Percentiles rank a stretch among this genome's conserved stretches.
phyloP scores from a whole-genome alignment of 768 basidiomycete genomes.

The Antrodiella citrinella region DNA sequence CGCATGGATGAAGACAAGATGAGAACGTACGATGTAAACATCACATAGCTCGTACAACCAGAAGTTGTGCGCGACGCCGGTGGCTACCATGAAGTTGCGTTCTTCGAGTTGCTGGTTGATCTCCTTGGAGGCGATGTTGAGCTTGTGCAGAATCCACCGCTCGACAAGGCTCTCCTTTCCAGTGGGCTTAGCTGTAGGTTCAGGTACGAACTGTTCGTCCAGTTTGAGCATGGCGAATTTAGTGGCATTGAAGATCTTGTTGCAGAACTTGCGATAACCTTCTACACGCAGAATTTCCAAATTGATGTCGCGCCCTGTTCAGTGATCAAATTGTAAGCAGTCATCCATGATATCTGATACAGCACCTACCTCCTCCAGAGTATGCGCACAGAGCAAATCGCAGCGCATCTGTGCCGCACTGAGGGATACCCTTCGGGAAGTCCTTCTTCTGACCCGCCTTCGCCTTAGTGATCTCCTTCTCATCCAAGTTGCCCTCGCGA shows the following conservation, averaged over 20 bases:
- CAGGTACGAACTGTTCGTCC: constrained; percentile 75
- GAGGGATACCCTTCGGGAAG: constrained; percentile 97
- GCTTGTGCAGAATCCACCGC: constrained; percentile 91
- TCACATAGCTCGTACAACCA: constrained; percentile 99
- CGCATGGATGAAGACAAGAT: constrained; percentile 3
- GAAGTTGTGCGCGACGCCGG: constrained; percentile 80
- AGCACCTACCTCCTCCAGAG: constrained; percentile 67
- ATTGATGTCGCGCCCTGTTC: constrained; percentile 93
- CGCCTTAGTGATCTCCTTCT: constrained; percentile 87
- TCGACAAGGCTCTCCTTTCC: constrained; percentile 90
- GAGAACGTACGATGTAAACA: constrained; percentile 82
- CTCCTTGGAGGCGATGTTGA: constrained; percentile 72
- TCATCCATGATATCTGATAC: neutral
- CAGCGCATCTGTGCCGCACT: constrained; percentile 96
- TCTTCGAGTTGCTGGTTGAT: constrained; percentile 68
- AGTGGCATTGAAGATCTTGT: constrained; percentile 98
- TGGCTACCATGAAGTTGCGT: constrained; percentile 91
- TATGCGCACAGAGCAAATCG: constrained; percentile 94
- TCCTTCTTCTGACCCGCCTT: constrained; percentile 96
- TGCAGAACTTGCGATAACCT: constrained; percentile 99
- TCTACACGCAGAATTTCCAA: constrained; percentile 93
- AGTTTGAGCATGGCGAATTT: constrained; percentile 99
- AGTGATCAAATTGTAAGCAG: neutral
- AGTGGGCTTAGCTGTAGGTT: constrained; percentile 65
- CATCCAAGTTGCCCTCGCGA: constrained; percentile 85